phyloP scores from a whole-genome alignment of 106 monocot genomes.

The Platanthera zijinensis region DNA sequence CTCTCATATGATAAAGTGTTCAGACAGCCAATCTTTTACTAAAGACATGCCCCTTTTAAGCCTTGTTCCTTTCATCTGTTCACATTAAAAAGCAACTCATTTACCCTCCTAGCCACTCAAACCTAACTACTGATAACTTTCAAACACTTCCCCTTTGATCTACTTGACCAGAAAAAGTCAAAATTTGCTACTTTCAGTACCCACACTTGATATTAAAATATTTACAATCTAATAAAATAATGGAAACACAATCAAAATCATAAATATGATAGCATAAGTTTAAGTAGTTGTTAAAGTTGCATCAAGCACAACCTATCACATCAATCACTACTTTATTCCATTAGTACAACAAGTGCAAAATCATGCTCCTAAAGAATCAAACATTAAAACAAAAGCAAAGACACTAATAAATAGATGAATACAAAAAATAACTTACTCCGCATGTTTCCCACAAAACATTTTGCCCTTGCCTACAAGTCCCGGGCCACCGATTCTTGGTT shows the following conservation, averaged over 20 bases:
- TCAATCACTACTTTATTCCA: not conserved
- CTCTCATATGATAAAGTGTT: no score
- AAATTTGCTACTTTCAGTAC: not conserved
- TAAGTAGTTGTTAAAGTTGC: not conserved
- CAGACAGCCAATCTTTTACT: no score
- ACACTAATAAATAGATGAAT: not conserved
- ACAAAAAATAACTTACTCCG: conserved; percentile 40
- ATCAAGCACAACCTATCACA: not conserved
- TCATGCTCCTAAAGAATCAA: not conserved
- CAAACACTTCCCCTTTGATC: not conserved
- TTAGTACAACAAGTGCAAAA: not conserved
- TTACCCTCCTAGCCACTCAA: no score
- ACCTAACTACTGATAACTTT: not conserved
- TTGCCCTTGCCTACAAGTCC: conserved; percentile 69
- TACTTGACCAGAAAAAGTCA: not conserved
- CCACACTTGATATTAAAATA: not conserved
- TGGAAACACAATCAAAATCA: not conserved
- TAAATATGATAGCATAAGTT: not conserved
- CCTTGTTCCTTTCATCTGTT: no score
- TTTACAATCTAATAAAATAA: not conserved
- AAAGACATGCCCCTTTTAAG: no score
- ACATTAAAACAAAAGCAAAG: not conserved
- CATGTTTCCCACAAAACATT: conserved; percentile 32
- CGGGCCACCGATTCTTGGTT: conserved; percentile 82
- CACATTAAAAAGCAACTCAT: no score